Conservation (phyloP, 2,329 filamentous ascomycete genomes). For the Sporothrix globosa region DNA sequence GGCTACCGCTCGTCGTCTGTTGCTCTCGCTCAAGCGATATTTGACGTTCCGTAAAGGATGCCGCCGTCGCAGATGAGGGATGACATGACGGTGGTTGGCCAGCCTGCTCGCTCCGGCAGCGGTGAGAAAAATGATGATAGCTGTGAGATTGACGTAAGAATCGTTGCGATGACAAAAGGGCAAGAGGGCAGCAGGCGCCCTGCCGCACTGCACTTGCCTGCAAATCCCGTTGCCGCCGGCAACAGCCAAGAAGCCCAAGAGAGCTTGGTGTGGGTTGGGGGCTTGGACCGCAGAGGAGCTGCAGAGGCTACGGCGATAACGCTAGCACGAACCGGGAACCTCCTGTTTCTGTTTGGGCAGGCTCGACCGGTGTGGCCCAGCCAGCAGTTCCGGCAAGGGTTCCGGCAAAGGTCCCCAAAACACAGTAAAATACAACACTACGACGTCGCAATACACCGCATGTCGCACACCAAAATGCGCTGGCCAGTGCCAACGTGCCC, state of each 20-base stretch:
- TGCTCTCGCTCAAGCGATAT: conserved; percentile 8
- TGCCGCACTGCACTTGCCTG: background rate
- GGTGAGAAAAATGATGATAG: background rate
- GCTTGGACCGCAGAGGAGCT: background rate
- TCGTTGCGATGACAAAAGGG: background rate
- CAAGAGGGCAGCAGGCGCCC: background rate
- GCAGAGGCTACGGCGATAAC: background rate
- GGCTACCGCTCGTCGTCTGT: background rate
- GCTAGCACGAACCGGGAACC: background rate
- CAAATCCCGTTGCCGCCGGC: conserved; percentile 23
- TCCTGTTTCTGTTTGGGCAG: background rate
- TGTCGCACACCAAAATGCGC: too few relatives aligned
- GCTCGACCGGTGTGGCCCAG: background rate
- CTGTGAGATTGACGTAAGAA: conserved; percentile 3
- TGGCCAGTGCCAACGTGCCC: background rate
- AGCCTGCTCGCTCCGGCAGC: background rate
- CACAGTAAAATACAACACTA: too few relatives aligned
- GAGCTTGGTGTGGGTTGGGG: background rate
- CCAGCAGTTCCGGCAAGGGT: background rate
- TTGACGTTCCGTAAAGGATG: background rate
- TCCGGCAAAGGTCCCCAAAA: background rate
- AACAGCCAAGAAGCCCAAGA: conserved; percentile 12
- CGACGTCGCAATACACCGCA: too few relatives aligned
- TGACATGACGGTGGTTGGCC: conserved; percentile 21
- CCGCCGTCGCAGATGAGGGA: conserved; percentile 13